Percentiles rank a stretch among this genome's conserved stretches.
phyloP scores from a whole-genome alignment of 306 rosid genomes.

The Pyrus betulifolia region DNA sequence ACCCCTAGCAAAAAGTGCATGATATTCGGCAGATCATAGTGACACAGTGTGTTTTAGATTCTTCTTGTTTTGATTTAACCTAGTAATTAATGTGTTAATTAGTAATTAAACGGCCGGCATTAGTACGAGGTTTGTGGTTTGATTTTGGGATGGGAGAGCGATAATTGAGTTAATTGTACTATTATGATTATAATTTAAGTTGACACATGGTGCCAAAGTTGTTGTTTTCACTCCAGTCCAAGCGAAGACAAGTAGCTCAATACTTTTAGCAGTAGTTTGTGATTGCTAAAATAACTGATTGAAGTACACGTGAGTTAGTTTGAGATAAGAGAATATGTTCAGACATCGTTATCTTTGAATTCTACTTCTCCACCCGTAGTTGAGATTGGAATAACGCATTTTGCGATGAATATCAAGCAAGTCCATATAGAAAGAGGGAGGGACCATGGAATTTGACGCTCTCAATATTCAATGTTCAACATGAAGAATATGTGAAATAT shows the following conservation, averaged over 20 bases:
- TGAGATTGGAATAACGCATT: not conserved
- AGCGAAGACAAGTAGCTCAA: not conserved
- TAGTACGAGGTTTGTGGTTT: slow-evolving; percentile 40
- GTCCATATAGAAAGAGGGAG: not conserved
- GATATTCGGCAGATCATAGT: not conserved
- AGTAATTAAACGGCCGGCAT: slow-evolving; percentile 17
- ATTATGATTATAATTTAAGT: not conserved
- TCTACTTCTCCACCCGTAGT: too few relatives aligned
- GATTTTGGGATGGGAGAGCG: not conserved
- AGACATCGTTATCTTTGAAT: too few relatives aligned
- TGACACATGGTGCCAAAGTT: not conserved
- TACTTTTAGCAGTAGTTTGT: not conserved
- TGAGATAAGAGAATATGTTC: too few relatives aligned
- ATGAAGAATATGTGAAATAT: not conserved
- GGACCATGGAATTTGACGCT: not conserved
- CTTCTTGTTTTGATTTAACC: slow-evolving; percentile 12
- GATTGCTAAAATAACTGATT: too few relatives aligned
- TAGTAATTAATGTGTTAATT: slow-evolving; percentile 5
- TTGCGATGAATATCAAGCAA: not conserved
- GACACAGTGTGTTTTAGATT: slow-evolving; percentile 14
- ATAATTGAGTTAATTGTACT: not conserved
- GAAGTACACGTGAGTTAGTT: too few relatives aligned
- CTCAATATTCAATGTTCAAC: not conserved
- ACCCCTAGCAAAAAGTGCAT: not conserved
- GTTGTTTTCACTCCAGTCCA: not conserved